These are phyloP conservation scores for Aspergillus avenaceus DNA, from an alignment of 495 filamentous ascomycete species.

Conservation along the genomic window DNA sequence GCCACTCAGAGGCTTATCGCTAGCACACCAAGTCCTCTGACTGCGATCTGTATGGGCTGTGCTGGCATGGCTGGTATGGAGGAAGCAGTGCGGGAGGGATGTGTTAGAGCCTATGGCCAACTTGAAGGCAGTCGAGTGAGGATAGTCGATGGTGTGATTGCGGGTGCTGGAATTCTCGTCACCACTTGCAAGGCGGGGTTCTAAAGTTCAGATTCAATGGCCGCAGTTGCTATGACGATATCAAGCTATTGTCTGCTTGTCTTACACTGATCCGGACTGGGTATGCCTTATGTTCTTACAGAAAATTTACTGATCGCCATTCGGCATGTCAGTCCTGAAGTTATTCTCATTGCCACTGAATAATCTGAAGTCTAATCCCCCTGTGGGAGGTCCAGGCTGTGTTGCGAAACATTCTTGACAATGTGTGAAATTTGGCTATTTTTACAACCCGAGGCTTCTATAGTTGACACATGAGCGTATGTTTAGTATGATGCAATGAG, in stretches of 20 bases:
- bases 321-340: too few relatives aligned
- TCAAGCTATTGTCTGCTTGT: not conserved
- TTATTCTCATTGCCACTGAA: too few relatives aligned
- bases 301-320: too few relatives aligned
- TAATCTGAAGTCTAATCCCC: too few relatives aligned
- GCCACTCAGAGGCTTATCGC: slow-evolving; percentile 63
- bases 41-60: slow-evolving; percentile 66
- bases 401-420: too few relatives aligned
- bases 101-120: slow-evolving; percentile 58
- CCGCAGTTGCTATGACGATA: not conserved
- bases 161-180: slow-evolving; percentile 66
- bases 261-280: not conserved
- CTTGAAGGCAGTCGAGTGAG: slow-evolving; percentile 55
- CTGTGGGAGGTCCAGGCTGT: too few relatives aligned
- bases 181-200: slow-evolving; percentile 39
- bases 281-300: too few relatives aligned
- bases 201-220: not conserved
- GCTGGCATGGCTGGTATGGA: slow-evolving; percentile 93
- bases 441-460: too few relatives aligned
- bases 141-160: slow-evolving; percentile 82
- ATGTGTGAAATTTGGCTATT: too few relatives aligned
- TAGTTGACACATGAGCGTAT: too few relatives aligned
- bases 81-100: slow-evolving; percentile 67
- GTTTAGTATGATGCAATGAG: too few relatives aligned
- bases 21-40: slow-evolving; percentile 35